A percentile compares a stretch with the other conserved stretches of the same genome.
Conservation (phyloP, 345 rosid genomes). For the Aquilaria sinensis region DNA sequence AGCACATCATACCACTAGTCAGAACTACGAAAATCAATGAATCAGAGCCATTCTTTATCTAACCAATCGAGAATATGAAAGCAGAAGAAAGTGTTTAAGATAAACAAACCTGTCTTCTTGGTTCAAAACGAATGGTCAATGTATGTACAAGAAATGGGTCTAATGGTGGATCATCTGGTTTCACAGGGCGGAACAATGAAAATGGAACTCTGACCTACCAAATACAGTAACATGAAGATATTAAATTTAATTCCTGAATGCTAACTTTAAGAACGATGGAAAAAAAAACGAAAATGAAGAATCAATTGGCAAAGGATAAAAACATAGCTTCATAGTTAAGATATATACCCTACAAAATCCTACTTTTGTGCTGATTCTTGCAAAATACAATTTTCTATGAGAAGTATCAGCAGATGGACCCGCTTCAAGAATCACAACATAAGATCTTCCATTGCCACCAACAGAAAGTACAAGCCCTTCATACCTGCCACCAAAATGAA, state of each 20-base stretch:
- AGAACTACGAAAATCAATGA: too few relatives aligned
- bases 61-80: not conserved
- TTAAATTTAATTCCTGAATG: slow-evolving; percentile 7
- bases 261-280: not conserved
- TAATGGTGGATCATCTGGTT: slow-evolving; percentile 89
- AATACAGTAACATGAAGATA: slow-evolving; percentile 9
- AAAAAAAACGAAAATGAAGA: slow-evolving; percentile 5
- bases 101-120: slow-evolving; percentile 74
- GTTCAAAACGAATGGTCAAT: slow-evolving; percentile 93
- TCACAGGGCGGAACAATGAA: slow-evolving; percentile 90
- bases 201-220: slow-evolving; percentile 92
- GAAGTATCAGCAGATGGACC: slow-evolving; percentile 86
- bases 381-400: slow-evolving; percentile 81
- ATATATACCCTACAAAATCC: slow-evolving; percentile 78
- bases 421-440: slow-evolving; percentile 88
- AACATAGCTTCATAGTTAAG: not conserved
- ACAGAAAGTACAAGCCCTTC: slow-evolving; percentile 92
- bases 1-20: too few relatives aligned
- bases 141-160: slow-evolving; percentile 96
- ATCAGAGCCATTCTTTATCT: too few relatives aligned
- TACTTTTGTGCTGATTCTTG: slow-evolving; percentile 85
- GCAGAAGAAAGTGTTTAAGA: not conserved
- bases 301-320: not conserved
- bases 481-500: slow-evolving; percentile 39
- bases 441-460: slow-evolving; percentile 97